These are phyloP conservation scores for Tetracladium maxilliforme DNA, from an alignment of 2,329 filamentous ascomycete species.

Conservation along the genomic window DNA sequence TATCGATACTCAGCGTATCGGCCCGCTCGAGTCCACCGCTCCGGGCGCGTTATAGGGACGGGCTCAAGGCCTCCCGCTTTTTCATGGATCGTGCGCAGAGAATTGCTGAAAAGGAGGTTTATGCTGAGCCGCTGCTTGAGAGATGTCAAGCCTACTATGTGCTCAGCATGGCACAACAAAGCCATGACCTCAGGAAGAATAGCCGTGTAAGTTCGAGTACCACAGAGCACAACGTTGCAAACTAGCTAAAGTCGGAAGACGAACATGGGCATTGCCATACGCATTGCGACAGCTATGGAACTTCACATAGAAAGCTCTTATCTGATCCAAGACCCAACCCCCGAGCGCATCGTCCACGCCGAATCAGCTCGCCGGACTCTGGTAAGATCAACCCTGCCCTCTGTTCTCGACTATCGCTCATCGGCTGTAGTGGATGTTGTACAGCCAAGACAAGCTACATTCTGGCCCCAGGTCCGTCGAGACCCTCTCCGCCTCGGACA, in stretches of 20 bases:
- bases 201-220: conserved; percentile 30
- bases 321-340: conserved; percentile 8
- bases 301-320: conserved; percentile 22
- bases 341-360: conserved; percentile 15
- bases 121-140: conserved; percentile 35
- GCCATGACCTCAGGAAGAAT: conserved; percentile 33
- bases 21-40: conserved; percentile 36
- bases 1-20: conserved; percentile 40
- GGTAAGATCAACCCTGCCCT: conserved; percentile 7
- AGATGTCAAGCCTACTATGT: conserved; percentile 43
- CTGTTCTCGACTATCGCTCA: not conserved
- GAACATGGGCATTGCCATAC: conserved; percentile 21
- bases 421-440: too few species aligned
- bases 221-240: conserved; percentile 2
- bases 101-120: conserved; percentile 33
- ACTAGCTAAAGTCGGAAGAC: conserved; percentile 17
- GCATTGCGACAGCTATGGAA: conserved; percentile 18
- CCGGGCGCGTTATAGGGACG: conserved; percentile 30
- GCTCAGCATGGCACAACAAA: conserved; percentile 42
- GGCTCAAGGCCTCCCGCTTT: conserved; percentile 32
- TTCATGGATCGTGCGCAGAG: conserved; percentile 35
- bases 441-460: conserved; percentile 20
- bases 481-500: conserved; percentile 17
- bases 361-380: conserved; percentile 20
- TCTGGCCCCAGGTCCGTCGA: conserved; percentile 17